These are phyloP conservation scores for Massariosphaeria phaeospora DNA, from an alignment of 495 filamentous ascomycete species.

Conservation along the genomic window DNA sequence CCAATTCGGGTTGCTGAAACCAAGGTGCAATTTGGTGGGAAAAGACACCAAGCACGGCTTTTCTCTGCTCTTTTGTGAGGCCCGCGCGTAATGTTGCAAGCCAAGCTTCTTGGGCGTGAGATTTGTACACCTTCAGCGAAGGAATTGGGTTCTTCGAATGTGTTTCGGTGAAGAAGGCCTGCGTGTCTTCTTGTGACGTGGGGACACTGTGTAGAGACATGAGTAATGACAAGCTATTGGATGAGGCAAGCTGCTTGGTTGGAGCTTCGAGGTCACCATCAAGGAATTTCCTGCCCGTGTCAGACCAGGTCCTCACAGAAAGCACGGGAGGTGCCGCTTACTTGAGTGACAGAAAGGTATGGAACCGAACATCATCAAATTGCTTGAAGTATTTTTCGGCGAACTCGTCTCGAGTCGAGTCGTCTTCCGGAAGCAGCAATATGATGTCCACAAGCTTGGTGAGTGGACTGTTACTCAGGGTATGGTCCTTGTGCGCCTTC, in stretches of 20 bases:
- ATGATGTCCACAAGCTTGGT: slow-evolving; percentile 57
- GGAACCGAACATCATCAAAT: slow-evolving; percentile 81
- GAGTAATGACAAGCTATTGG: slow-evolving; percentile 26
- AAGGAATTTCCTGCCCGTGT: slow-evolving; percentile 4
- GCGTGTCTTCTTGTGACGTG: slow-evolving; percentile 47
- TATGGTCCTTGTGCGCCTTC: slow-evolving; percentile 54
- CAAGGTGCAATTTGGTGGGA: slow-evolving; percentile 73
- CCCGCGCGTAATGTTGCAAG: slow-evolving; percentile 65
- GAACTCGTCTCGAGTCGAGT: slow-evolving; percentile 63
- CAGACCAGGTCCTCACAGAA: neutral
- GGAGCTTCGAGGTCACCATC: neutral
- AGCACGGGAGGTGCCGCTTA: slow-evolving; percentile 44
- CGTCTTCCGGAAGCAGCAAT: slow-evolving; percentile 52
- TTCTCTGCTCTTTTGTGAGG: slow-evolving; percentile 67
- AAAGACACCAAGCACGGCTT: slow-evolving; percentile 68
- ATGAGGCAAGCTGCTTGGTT: neutral
- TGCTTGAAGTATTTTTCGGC: slow-evolving; percentile 67
- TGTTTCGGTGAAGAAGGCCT: slow-evolving; percentile 49
- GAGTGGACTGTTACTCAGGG: slow-evolving; percentile 62
- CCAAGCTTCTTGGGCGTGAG: slow-evolving; percentile 76
- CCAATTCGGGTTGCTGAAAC: slow-evolving; percentile 75
- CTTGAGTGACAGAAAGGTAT: slow-evolving; percentile 66
- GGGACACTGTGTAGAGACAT: slow-evolving; percentile 52
- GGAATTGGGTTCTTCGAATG: slow-evolving; percentile 51
- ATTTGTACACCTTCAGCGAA: slow-evolving; percentile 59